phyloP scores from a whole-genome alignment of 2,329 filamentous ascomycete species.

The Ceratocystis destructans region DNA sequence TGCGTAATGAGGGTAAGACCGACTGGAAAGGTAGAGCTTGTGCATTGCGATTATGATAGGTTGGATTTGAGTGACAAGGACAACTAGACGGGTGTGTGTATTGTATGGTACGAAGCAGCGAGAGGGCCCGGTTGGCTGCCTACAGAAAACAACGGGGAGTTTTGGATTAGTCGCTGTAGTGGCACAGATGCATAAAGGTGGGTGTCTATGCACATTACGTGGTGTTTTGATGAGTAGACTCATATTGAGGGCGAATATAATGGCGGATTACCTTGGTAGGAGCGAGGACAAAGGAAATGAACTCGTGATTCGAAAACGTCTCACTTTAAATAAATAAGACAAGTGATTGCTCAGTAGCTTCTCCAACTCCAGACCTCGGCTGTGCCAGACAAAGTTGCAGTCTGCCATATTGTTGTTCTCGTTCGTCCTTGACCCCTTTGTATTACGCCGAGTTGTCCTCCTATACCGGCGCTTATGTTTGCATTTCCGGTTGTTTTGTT shows the following conservation, averaged over 20 bases:
- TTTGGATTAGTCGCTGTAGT: background rate
- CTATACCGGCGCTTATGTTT: background rate
- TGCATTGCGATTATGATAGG: conserved; percentile 54
- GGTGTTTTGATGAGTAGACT: conserved; percentile 11
- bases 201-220: conserved; percentile 5
- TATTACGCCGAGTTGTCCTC: background rate
- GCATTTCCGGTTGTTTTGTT: background rate
- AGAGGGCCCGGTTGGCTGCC: conserved; percentile 52
- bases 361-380: conserved; percentile 9
- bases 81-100: conserved; percentile 77
- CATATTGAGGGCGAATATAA: conserved; percentile 4
- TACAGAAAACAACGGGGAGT: conserved; percentile 23
- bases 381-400: background rate
- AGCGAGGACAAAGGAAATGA: background rate
- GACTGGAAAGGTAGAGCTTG: background rate
- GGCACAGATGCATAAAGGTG: background rate
- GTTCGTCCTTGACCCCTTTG: too few relatives aligned
- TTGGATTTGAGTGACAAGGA: conserved; percentile 84
- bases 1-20: conserved; percentile 23
- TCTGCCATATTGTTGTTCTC: background rate
- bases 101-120: conserved; percentile 75
- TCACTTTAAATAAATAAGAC: background rate
- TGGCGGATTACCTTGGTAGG: background rate
- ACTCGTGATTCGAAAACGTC: background rate
- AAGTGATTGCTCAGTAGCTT: background rate